Evolutionary conservation across 805 yeast genomes (phyloP), one percentile per base, ranked within the genome.

Genomic region (Wickerhamiella sorbophila): DNA sequence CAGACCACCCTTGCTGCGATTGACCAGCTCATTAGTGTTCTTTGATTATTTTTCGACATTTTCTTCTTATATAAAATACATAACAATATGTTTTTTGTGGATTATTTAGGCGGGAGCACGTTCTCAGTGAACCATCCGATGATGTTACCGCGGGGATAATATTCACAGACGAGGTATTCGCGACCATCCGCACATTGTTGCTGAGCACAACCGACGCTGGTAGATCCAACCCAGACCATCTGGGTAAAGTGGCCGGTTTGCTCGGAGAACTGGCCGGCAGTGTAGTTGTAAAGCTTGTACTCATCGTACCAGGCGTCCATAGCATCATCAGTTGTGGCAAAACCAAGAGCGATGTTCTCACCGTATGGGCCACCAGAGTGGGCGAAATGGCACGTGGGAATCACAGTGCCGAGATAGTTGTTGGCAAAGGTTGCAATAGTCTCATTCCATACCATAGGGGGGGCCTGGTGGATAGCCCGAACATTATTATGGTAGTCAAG

Each of bases 211-310:
- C 93, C 94, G 14, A 83, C 43, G 48, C 66, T 58, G 8, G 75
- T 66, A 24, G 83, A 64, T 21, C 63, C 58, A 48, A 67, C 70
- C 94, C 94, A 83, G 26, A 83, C 73, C 36, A 83, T 64, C 58
- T 81, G 91, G 17, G 93, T 80, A 62, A 81, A 84, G 60, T 84
- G 94, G 38, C 88, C 88, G 35, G 86, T 74, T 10, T 61, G 53
- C 24, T 54, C 62, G 35, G 66, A 51, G 59, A 64, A 59, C 27
- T 44, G 48, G 1, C 61, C 64, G 49, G 63, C 64, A 26, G 66
- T 57, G 60, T 67, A 75, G 54, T 71, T 61, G 63, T 78, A 80
- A 5, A 55, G 39, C 36, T 52, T 43, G 42, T 75, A 69, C 59
- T 82, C 93, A 48, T 70, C 64, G 63, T 80, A 83, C 91, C 93